These are phyloP conservation scores for Aspergillus eucalypticola DNA, from an alignment of 2,329 filamentous ascomycete species.

Conservation along the genomic window DNA sequence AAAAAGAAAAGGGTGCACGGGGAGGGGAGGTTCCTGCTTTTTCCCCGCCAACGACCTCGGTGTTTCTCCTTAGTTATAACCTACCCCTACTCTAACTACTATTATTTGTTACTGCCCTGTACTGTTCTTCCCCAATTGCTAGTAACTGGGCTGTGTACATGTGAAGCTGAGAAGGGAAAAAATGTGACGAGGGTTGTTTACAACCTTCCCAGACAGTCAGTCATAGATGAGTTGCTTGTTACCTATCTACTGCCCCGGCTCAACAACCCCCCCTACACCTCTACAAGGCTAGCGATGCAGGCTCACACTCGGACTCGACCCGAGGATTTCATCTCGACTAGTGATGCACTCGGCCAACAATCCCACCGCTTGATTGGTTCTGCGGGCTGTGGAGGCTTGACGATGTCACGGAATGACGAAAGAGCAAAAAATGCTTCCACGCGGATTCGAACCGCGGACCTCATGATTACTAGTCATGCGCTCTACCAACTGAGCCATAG, in stretches of 20 bases:
- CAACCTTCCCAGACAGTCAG: neutral
- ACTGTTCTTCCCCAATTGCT: neutral
- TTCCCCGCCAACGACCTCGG: conserved; percentile 3
- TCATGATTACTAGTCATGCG: neutral
- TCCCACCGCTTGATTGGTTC: no score
- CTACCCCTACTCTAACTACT: neutral
- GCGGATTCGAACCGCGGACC: neutral
- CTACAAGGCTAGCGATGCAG: neutral
- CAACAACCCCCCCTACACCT: neutral
- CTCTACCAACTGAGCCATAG: neutral
- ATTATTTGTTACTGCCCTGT: no score
- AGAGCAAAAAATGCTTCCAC: neutral
- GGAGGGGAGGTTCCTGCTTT: neutral
- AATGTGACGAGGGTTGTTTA: neutral
- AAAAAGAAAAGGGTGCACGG: neutral
- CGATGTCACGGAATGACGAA: neutral
- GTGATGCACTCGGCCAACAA: neutral
- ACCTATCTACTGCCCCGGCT: neutral
- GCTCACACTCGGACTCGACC: neutral
- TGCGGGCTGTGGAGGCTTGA: neutral
- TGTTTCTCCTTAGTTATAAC: neutral
- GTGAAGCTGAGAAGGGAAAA: no score
- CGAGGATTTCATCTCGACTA: neutral
- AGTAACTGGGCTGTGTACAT: no score
- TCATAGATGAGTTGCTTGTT: neutral